phyloP scores from a whole-genome alignment of 2,329 filamentous ascomycete genomes.

The Trichoderma koningii region DNA sequence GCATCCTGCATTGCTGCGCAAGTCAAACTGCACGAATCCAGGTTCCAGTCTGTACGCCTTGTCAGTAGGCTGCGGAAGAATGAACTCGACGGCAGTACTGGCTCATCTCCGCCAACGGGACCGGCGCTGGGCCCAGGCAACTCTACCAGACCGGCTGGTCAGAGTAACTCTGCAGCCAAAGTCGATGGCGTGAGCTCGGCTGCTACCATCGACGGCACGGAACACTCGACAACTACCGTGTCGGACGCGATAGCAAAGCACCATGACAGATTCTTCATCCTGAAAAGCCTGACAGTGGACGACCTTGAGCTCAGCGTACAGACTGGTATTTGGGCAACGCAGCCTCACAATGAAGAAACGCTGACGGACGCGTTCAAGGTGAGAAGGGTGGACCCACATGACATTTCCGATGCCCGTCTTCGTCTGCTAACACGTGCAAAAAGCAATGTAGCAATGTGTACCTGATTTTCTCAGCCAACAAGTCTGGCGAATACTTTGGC shows the following conservation, averaged over 20 bases:
- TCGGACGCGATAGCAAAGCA: slow-evolving; percentile 30
- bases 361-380: slow-evolving; percentile 84
- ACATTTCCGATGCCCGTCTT: not conserved
- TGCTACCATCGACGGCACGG: not conserved
- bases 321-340: slow-evolving; percentile 90
- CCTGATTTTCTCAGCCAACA: slow-evolving; percentile 93
- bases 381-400: slow-evolving; percentile 33
- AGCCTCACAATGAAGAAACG: slow-evolving; percentile 85
- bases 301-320: slow-evolving; percentile 86
- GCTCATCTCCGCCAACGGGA: slow-evolving; percentile 56
- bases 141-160: slow-evolving; percentile 26
- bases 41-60: slow-evolving; percentile 80
- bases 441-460: slow-evolving; percentile 83
- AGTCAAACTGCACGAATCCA: slow-evolving; percentile 83
- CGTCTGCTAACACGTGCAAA: slow-evolving; percentile 20
- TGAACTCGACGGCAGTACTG: slow-evolving; percentile 48
- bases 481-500: slow-evolving; percentile 95
- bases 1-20: slow-evolving; percentile 74
- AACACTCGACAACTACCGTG: not conserved
- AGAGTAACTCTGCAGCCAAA: slow-evolving; percentile 26
- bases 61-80: slow-evolving; percentile 78
- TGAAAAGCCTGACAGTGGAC: slow-evolving; percentile 90
- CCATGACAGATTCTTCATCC: slow-evolving; percentile 81
- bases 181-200: not conserved
- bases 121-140: slow-evolving; percentile 49